These are phyloP conservation scores for Pleurotus cornucopiae DNA, from an alignment of 768 basidiomycete genomes.

Conservation along the genomic window DNA sequence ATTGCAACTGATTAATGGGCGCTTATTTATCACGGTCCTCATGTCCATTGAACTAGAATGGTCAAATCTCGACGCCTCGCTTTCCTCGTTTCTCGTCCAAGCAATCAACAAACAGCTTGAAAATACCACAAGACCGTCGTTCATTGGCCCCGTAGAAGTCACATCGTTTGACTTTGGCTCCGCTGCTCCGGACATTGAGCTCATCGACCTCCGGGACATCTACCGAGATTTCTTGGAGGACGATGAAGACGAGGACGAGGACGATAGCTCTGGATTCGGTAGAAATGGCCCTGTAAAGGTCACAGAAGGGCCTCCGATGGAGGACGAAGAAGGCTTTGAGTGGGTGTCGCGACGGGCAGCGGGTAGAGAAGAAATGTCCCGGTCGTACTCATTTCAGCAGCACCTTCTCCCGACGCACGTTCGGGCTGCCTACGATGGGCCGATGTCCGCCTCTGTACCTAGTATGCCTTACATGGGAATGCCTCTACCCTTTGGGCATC, in stretches of 20 bases:
- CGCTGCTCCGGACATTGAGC: constrained; percentile 76
- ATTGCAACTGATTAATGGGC: neutral
- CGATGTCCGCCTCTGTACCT: neutral
- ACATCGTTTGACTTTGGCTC: constrained; percentile 87
- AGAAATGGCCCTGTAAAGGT: constrained; percentile 40
- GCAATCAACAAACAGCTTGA: constrained; percentile 78
- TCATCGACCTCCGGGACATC: constrained; percentile 90
- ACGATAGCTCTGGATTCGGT: constrained; percentile 38
- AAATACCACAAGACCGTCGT: constrained; percentile 75
- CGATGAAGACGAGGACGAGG: constrained; percentile 58
- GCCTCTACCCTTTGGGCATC: neutral
- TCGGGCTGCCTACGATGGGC: constrained; percentile 45
- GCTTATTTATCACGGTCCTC: neutral
- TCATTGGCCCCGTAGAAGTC: constrained; percentile 89
- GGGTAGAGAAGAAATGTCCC: constrained; percentile 37
- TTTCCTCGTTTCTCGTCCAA: constrained; percentile 65
- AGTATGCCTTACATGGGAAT: constrained; percentile 2
- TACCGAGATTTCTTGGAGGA: constrained; percentile 92
- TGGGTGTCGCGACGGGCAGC: constrained; percentile 72
- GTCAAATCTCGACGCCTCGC: constrained; percentile 70
- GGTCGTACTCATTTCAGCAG: constrained; percentile 38
- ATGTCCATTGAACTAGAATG: constrained; percentile 99
- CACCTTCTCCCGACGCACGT: constrained; percentile 72
- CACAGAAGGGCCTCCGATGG: constrained; percentile 43
- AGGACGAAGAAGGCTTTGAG: constrained; percentile 77